phyloP scores from a whole-genome alignment of 345 rosid species.

The Brassica napus region Da-Ae NC_063449.1:33597501-33598000 shows the following conservation, averaged over 20 bases:
- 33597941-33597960: not conserved
- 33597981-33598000: not conserved
- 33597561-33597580: constrained; percentile 89
- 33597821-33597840: not conserved
- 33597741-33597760: not conserved
- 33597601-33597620: constrained; percentile 92
- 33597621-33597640: constrained; percentile 58
- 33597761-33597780: constrained; percentile 12
- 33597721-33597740: constrained; percentile 13
- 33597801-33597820: not conserved
- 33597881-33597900: not conserved
- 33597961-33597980: not conserved
- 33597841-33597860: not conserved
- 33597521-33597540: constrained; percentile 57
- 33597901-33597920: not conserved
- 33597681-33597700: constrained; percentile 59
- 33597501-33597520: constrained; percentile 64
- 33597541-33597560: constrained; percentile 39
- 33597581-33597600: constrained; percentile 56
- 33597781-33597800: not conserved
- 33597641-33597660: constrained; percentile 79
- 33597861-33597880: not conserved
- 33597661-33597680: constrained; percentile 61
- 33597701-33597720: constrained; percentile 68
- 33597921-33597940: not conserved